Base-by-base conservation (phyloP, 225 moss, liverwort and hornwort species). In the Pleurozium schreberi region DNA sequence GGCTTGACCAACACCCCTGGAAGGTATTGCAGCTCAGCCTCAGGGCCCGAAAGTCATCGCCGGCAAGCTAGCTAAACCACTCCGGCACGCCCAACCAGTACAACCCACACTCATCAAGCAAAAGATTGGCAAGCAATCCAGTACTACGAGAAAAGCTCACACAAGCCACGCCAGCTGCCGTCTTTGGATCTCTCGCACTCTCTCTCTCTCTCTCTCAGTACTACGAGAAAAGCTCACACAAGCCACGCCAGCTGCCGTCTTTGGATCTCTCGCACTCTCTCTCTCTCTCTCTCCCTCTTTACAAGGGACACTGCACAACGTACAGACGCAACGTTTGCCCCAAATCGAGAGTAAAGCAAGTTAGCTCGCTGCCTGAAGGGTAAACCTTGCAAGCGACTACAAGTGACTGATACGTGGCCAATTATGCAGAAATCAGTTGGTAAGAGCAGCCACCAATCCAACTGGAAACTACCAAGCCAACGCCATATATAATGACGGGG, bases 1-100 rank as follows among this genome's bases (percentile, higher is more conserved):
- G 57, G 84, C 90, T 90, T 92, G 69, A 69, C n/a, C 82, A 62
- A 47, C 90, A 92, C 92, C 83, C 65, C 84, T 84, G 84, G 66
- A 67, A 23, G 21, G 43, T 0, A 68, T 58, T 58, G 65, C 88
- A 81, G 81, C 58, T 83, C 49, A 67, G 75, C 74, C 53, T 86
- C 66, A 57, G 60, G 76, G 62, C 40, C 55, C 17, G 31, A 89
- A 89, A 84, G 79, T 84, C 87, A 62, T 82, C 70, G 76, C 67
- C 75, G 74, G 86, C 75, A 55, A 84, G 71, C 84, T 70, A 57
- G 57, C 70, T 33, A 69, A 75, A 76, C 83, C 83, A 83, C 78
- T 87, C 87, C 78, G 63, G 49, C 65, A 84, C 84, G 84, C 84
- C 55, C 84, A 36, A 50, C 12, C 82, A 84, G 84, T 87, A 60